Base-by-base conservation (phyloP, 108 stramenopile genomes). In the Skeletonema potamos region DNA sequence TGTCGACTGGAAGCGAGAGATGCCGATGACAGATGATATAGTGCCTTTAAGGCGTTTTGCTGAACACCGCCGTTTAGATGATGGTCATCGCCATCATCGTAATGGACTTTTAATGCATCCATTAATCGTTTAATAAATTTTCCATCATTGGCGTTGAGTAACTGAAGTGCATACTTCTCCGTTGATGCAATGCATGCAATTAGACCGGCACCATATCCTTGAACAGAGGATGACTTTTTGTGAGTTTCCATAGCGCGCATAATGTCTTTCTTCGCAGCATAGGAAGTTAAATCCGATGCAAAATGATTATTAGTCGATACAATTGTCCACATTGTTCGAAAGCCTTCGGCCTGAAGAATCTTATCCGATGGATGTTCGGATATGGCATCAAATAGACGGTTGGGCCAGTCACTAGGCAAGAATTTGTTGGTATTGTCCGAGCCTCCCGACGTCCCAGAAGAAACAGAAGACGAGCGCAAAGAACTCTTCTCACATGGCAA, bases 21-120 rank as follows among this genome's bases (percentile, higher is more conserved):
- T 48, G 71, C 77, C 26, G 62, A 62, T 27, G 77, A 79, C 4
- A 79, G 63, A 13, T 56, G 60, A 43, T 46, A 62, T 10, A 79
- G 28, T 28, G 77, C 77, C 56, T 71, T 79, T 12, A 79, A n/a
- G 1, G 70, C 48, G 32, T 68, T 46, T 44, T 54, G 29, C 15
- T 79, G 54, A n/a, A 66, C 32, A 4, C 27, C 36, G 46, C 70
- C 77, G 20, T 26, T 39, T 15, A 27, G 30, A 34, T 18, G 18
- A 46, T 46, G 44, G 13, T 20, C 20, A 18, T 20, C 17, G n/a
- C 18, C 44, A 46, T 46, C 44, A 6, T 20, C 44, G 18, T 60
- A 57, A 44, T 32, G 48, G 57, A 36, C 55, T 9, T 44, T 24
- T 13, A 79, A 54, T 28, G 62, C 66, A 10, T 22, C 39, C 61